Base-by-base conservation (phyloP, 371 early-diverging fungal genomes). In the Apophysomyces elegans region DNA sequence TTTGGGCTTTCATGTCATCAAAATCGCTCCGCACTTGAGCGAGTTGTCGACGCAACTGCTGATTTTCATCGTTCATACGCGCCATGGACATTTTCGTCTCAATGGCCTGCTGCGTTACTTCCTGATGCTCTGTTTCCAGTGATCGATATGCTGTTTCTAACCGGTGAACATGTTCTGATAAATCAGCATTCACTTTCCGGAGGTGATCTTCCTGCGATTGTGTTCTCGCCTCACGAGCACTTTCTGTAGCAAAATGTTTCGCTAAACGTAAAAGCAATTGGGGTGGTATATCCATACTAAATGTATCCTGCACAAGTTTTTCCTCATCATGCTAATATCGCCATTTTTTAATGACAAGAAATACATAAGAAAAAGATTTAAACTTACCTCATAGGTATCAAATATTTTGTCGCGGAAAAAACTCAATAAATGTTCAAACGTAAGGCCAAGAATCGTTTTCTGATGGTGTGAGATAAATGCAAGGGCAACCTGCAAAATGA, bases 381-480 rank as follows among this genome's bases (percentile, higher is more conserved):
- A 32, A 16, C 50, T 59, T 75, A 80, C 84, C 77, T 80, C 80
- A 71, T 88, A 94, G 13, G 78, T 77, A 39, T 93, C 91, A 79
- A 91, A 94, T 35, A 95, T 73, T 0, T 84, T 86, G 54, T 80
- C 79, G 64, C 93, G 91, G 41, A 98, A 81, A 74, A 90, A 97
- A 59, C 93, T 90, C 50, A 97, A 71, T 12, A 96, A 73, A 2
- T 72, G 74, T 68, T 96, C 97, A 74, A 96, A 95, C 12, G 91
- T 91, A 50, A 94, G 75, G 7, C 79, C 76, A 39, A 96, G 76
- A 37, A 98, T 81, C 1, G 74, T 74, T 16, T 87, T 86, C 60
- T 90, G 87, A 73, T 95, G 93, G 8, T 86, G 83, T 70, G 90
- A 85, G 65, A 98, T 76, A 37, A 97, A 80, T 0, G 97, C 96